Base-by-base conservation (phyloP, 176 grass and related monocot species). In the Avena insularis region DNA sequence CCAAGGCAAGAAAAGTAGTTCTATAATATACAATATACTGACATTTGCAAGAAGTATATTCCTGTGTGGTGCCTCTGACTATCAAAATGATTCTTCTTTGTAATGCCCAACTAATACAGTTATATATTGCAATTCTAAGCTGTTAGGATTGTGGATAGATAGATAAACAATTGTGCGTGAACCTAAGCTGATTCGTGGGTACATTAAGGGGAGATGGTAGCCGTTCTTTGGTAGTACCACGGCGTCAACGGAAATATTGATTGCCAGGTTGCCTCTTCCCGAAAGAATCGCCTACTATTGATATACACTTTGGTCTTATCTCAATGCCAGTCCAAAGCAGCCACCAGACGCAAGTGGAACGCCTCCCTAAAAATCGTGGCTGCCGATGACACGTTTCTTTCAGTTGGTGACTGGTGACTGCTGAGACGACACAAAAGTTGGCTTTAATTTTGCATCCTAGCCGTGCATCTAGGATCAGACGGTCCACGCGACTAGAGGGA, bases 221-320 rank as follows among this genome's bases (percentile, higher is more conserved):
- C 61, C 27, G 48, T 25, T 64, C 75, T 48, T 79, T 86, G 67
- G 59, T 68, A 63, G 0, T 58, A 58, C 58, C 8, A 33, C 12
- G 77, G 66, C 69, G 77, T 76, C 69, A 82, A 86, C 69, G 4
- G 6, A 67, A 81, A 57, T 55, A 81, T 57, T 47, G 7, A 68
- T 55, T 54, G 55, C 3, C 3, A 16, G 65, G 40, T 68, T 55
- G 75, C 77, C 20, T 77, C 68, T 19, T 54, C 15, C 20, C 7
- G 6, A 80, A 68, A 75, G 67, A 59, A 91, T 75, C 16, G 27
- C 9, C 13, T 10, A 36, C 73, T 59, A 50, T 64, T 58, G 81
- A 57, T 72, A 27, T 25, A 72, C 15, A 1, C 8, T 67, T 43
- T 6, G 51, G 60, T 62, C 33, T 75, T 75, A 49, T 60, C 48